These are phyloP conservation scores for Termitomyces sp. DNA, from an alignment of 768 basidiomycete species.

Conservation along the genomic window DNA sequence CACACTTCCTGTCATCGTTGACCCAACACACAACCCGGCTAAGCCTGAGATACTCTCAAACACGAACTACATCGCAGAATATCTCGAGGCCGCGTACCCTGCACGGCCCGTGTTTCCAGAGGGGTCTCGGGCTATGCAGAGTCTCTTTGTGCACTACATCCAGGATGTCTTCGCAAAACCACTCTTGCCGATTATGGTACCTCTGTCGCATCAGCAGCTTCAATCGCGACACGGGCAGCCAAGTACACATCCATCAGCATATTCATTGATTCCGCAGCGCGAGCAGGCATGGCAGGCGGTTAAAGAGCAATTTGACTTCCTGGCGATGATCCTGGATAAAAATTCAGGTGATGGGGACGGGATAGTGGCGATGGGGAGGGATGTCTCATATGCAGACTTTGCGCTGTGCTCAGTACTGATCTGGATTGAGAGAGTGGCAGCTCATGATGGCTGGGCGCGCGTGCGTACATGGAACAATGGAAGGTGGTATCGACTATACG, in stretches of 20 bases:
- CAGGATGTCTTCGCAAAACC: slow-evolving; percentile 63
- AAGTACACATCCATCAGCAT: slow-evolving; percentile 15
- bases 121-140: slow-evolving; percentile 62
- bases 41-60: slow-evolving; percentile 53
- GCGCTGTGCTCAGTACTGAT: slow-evolving; percentile 66
- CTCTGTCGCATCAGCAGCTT: slow-evolving; percentile 58
- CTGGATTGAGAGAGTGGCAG: slow-evolving; percentile 69
- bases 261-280: slow-evolving; percentile 36
- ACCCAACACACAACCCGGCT: slow-evolving; percentile 41
- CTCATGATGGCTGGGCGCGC: slow-evolving; percentile 69
- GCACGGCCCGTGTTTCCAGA: slow-evolving; percentile 69
- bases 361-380: slow-evolving; percentile 57
- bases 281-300: slow-evolving; percentile 65
- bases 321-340: slow-evolving; percentile 64
- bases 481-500: slow-evolving; percentile 59
- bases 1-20: slow-evolving; percentile 65
- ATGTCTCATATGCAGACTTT: slow-evolving; percentile 71
- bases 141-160: slow-evolving; percentile 66
- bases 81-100: slow-evolving; percentile 64
- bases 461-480: slow-evolving; percentile 69
- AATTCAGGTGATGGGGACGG: slow-evolving; percentile 61
- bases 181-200: slow-evolving; percentile 65
- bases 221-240: slow-evolving; percentile 52
- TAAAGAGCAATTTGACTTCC: slow-evolving; percentile 61
- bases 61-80: slow-evolving; percentile 60